Base-by-base conservation (phyloP, 2,329 filamentous ascomycete genomes). In the Sporothrix euskadiensis region DNA sequence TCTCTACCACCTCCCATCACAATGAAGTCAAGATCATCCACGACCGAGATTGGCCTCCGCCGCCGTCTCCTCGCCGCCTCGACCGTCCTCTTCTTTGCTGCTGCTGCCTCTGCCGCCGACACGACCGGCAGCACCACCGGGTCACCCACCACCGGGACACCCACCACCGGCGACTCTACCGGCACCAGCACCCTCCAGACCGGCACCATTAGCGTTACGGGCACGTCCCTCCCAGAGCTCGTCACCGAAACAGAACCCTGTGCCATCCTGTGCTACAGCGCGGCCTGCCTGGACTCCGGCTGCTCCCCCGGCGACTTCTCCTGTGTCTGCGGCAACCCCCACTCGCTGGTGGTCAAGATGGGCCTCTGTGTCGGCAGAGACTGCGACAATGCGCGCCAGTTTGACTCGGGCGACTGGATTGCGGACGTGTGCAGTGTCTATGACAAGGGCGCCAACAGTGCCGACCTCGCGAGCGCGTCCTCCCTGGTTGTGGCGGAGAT, bases 341-440 rank as follows among this genome's bases (percentile, higher is more conserved):
- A 75, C 65, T 76, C 76, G 39, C 74, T 77, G 7, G 74, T 76
- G 5, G 76, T 77, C 57, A 77, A 77, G 73, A 73, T 77, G 72
- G 76, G 76, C 56, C 72, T 77, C 12, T 77, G 76, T 35, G 73
- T 73, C 12, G 76, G 76, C 32, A 71, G 39, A 0, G 71, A 71
- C 47, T 77, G 76, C 63, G 76, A 77, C 59, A 68, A 72, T 35
- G 4, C 10, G 9, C n/a, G 52, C 10, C 69, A 72, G 0, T 75
- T 74, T 19, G 61, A 77, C 70, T 69, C 74, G 9, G 76, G 76
- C 57, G 69, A 69, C 10, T 76, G 75, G 74, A 49, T 77, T 9
- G 76, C 76, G 30, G 49, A 68, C 12, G 41, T 77, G 10, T 77
- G 76, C 74, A 65, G 30, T 49, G 72, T 59, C 14, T 75, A 73